A percentile compares a stretch with the other conserved stretches of the same genome.
These are phyloP conservation scores for Fomitiporia mediterranea DNA, from an alignment of 1,284 basidiomycete species.

Conservation along the genomic window DNA sequence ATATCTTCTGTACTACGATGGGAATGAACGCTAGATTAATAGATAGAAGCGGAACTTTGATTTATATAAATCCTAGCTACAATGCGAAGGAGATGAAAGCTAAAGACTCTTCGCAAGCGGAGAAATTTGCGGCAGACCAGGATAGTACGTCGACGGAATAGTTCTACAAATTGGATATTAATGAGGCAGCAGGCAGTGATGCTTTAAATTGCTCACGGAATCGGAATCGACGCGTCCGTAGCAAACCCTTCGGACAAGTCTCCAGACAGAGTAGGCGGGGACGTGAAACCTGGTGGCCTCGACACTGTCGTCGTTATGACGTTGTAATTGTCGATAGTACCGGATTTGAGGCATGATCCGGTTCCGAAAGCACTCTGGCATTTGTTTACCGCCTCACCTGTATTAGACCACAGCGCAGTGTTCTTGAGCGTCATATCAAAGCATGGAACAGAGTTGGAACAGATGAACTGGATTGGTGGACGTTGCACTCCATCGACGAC, in stretches of 20 bases:
- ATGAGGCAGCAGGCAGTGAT: neutral
- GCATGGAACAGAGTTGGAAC: constrained; percentile 33
- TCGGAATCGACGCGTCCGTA: constrained; percentile 31
- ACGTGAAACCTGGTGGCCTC: constrained; percentile 29
- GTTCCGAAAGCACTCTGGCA: constrained; percentile 33
- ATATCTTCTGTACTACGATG: too few relatives aligned
- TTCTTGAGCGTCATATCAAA: constrained; percentile 29
- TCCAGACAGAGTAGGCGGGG: constrained; percentile 29
- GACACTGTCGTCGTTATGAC: constrained; percentile 25
- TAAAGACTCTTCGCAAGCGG: constrained; percentile 20
- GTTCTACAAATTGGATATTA: constrained; percentile 24
- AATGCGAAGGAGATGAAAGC: neutral
- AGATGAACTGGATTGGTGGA: constrained; percentile 31
- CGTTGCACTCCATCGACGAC: constrained; percentile 30
- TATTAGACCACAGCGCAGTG: constrained; percentile 33
- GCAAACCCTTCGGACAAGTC: constrained; percentile 30
- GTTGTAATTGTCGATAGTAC: constrained; percentile 27
- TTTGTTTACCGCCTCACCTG: constrained; percentile 29
- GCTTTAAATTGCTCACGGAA: constrained; percentile 27
- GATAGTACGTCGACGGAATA: constrained; percentile 32
- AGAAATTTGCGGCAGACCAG: constrained; percentile 23
- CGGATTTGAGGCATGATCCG: constrained; percentile 30
- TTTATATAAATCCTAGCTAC: too few relatives aligned
- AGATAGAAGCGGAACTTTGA: too few relatives aligned
- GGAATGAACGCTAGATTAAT: too few relatives aligned